phyloP scores from a whole-genome alignment of 2,329 filamentous ascomycete species.

The Apiospora arundinis region DNA sequence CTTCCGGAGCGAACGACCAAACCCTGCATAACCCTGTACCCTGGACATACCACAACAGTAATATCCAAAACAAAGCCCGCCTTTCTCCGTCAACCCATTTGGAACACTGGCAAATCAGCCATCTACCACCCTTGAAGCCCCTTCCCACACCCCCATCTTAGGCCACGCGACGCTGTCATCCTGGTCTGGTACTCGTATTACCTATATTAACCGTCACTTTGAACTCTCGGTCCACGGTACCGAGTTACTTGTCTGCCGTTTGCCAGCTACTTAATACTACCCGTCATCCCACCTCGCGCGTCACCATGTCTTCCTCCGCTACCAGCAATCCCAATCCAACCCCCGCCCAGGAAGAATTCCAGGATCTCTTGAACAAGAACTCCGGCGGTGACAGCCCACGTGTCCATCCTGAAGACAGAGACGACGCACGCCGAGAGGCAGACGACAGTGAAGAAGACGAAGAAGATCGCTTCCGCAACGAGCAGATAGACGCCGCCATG shows the following conservation, averaged over 20 bases:
- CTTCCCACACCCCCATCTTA: constrained; percentile 17
- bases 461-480: constrained; percentile 59
- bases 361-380: constrained; percentile 65
- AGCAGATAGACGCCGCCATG: constrained; percentile 69
- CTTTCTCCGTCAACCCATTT: constrained; percentile 16
- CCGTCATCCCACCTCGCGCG: constrained; percentile 25
- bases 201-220: constrained; percentile 12
- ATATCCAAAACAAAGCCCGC: constrained; percentile 19
- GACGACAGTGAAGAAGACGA: constrained; percentile 55
- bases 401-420: constrained; percentile 65
- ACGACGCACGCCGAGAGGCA: constrained; percentile 49
- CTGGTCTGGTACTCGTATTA: constrained; percentile 12
- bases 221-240: constrained; percentile 12
- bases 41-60: constrained; percentile 19
- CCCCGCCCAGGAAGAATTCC: constrained; percentile 71
- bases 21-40: constrained; percentile 12
- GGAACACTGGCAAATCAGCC: constrained; percentile 20
- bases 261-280: constrained; percentile 28
- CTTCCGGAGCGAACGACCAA: constrained; percentile 12
- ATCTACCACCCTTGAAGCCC: constrained; percentile 11
- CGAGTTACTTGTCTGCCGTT: constrained; percentile 15
- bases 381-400: constrained; percentile 45
- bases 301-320: constrained; percentile 51
- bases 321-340: constrained; percentile 49
- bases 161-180: constrained; percentile 19